phyloP scores from a whole-genome alignment of 106 monocot genomes.

The Apostasia ramifera region DNA sequence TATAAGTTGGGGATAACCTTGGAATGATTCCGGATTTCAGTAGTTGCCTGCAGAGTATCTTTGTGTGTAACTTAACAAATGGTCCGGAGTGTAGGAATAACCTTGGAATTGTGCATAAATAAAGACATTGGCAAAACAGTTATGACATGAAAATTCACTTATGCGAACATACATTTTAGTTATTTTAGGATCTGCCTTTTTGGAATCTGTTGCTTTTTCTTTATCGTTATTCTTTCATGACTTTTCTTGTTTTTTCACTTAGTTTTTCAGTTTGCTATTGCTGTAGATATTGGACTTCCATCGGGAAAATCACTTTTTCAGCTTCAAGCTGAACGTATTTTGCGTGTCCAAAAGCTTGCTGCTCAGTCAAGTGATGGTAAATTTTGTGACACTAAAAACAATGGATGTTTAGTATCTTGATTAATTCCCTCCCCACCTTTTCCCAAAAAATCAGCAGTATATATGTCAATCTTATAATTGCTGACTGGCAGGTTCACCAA shows the following conservation, averaged over 20 bases:
- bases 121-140: too few species aligned
- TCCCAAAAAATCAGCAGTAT: not conserved
- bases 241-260: not conserved
- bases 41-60: too few species aligned
- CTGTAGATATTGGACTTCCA: constrained; percentile 86
- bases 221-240: not conserved
- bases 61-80: too few species aligned
- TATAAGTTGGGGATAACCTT: too few species aligned
- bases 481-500: constrained; percentile 24
- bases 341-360: constrained; percentile 86
- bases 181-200: too few species aligned
- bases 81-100: too few species aligned
- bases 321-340: constrained; percentile 91
- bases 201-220: too few species aligned
- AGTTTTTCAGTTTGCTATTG: constrained; percentile 7
- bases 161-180: too few species aligned
- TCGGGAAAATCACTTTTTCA: constrained; percentile 98
- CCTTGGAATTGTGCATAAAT: too few species aligned
- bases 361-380: constrained; percentile 79
- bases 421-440: not conserved
- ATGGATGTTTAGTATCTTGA: not conserved
- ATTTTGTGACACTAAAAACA: not conserved
- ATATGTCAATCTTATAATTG: constrained; percentile 3
- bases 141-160: too few species aligned
- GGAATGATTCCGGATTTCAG: too few species aligned